Percentiles rank a stretch among this genome's conserved stretches.
Evolutionary conservation across 2,329 filamentous ascomycete genomes (phyloP).

Genomic region (Grosmannia penicillata): DNA sequence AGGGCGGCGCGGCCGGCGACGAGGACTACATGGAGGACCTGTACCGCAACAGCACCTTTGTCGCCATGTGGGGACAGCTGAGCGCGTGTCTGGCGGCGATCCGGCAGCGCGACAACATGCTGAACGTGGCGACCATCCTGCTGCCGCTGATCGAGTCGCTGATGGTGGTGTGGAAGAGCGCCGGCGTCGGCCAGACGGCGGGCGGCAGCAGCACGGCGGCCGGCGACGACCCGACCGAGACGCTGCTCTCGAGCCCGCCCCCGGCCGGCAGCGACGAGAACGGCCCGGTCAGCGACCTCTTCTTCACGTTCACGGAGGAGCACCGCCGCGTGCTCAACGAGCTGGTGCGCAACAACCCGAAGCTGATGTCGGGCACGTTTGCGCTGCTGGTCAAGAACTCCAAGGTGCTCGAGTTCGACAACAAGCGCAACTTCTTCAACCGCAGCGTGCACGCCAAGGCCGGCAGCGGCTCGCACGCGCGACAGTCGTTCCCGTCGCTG

Average conservation of each 20-base stretch:
- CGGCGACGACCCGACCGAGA: constrained; percentile 10
- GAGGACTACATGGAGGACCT: constrained; percentile 75
- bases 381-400: constrained; percentile 94
- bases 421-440: constrained; percentile 98
- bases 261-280: constrained; percentile 52
- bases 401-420: constrained; percentile 97
- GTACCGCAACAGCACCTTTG: constrained; percentile 84
- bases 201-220: constrained; percentile 10
- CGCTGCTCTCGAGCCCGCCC: constrained; percentile 58
- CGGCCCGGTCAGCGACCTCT: constrained; percentile 49
- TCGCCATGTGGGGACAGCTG: constrained; percentile 79
- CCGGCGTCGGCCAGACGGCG: not conserved
- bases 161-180: constrained; percentile 98
- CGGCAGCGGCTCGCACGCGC: constrained; percentile 40
- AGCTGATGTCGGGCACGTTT: constrained; percentile 97
- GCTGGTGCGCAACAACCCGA: constrained; percentile 89
- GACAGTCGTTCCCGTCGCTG: constrained; percentile 56
- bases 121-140: constrained; percentile 92
- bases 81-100: constrained; percentile 82
- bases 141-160: constrained; percentile 88
- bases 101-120: constrained; percentile 82
- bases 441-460: constrained; percentile 67
- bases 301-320: constrained; percentile 96
- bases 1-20: constrained; percentile 38
- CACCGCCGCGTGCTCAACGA: constrained; percentile 97